These are phyloP conservation scores for Phytophthora pseudosyringae DNA, from an alignment of 352 stramenopile species.

Conservation along the genomic window DNA sequence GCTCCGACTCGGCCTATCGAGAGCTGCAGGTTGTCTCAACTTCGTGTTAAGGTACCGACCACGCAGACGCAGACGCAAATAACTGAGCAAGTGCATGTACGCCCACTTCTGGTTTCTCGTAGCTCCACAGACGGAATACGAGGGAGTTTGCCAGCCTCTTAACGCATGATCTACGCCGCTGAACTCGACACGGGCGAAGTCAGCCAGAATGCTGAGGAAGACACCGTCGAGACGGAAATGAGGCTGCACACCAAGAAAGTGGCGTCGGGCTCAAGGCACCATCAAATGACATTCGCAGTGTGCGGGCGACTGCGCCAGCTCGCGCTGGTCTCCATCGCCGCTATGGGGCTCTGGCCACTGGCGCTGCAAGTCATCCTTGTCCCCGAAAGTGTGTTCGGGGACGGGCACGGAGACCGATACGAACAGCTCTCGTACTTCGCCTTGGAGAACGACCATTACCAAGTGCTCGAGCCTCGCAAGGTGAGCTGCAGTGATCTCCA, in stretches of 20 bases:
- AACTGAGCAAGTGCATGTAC: too few species aligned
- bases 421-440: conserved; percentile 41
- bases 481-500: conserved; percentile 37
- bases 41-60: too few species aligned
- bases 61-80: too few species aligned
- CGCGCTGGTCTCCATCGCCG: conserved; percentile 39
- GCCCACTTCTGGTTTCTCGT: not conserved
- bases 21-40: too few species aligned
- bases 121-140: too few species aligned
- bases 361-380: conserved; percentile 36
- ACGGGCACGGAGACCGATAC: conserved; percentile 53
- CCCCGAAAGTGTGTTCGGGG: conserved; percentile 45
- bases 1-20: too few species aligned
- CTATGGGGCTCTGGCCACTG: conserved; percentile 47
- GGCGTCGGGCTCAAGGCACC: not conserved
- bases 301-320: conserved; percentile 31
- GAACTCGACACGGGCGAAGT: not conserved
- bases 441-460: conserved; percentile 48
- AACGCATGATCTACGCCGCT: not conserved
- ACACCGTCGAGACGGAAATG: not conserved
- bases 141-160: too few species aligned
- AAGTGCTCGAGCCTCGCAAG: conserved; percentile 33
- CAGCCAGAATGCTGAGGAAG: conserved; percentile 16
- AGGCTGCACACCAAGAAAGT: conserved; percentile 9
- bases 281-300: conserved; percentile 5